Conservation (phyloP, 1,139 yeast genomes). For the Kodamaea arcana region DNA sequence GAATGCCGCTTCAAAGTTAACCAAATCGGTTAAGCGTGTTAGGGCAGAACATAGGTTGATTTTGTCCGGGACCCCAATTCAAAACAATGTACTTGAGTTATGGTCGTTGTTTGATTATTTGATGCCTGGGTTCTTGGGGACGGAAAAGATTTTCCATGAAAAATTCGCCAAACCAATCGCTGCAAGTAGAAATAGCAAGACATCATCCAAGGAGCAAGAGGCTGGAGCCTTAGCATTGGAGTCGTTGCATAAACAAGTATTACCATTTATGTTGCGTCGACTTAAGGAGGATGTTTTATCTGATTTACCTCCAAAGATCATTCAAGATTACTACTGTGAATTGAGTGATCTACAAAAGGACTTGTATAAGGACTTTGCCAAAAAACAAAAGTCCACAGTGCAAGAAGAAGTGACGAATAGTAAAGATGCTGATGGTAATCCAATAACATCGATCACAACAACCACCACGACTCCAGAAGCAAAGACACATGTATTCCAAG, state of each 20-base stretch:
- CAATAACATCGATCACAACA: constrained; percentile 5
- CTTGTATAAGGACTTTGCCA: constrained; percentile 87
- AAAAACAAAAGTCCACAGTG: constrained; percentile 73
- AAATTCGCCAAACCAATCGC: constrained; percentile 97
- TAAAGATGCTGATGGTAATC: constrained; percentile 29
- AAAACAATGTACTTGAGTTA: constrained; percentile 89
- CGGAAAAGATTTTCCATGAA: constrained; percentile 91
- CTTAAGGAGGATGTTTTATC: constrained; percentile 93
- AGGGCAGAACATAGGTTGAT: constrained; percentile 87
- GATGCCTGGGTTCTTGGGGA: constrained; percentile 98
- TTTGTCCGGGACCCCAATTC: constrained; percentile 96
- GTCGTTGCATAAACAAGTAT: constrained; percentile 91
- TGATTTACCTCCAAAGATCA: constrained; percentile 96
- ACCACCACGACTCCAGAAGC: constrained; percentile 37
- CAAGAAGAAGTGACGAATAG: constrained; percentile 53
- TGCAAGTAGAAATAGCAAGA: constrained; percentile 84
- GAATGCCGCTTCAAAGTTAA: constrained; percentile 82
- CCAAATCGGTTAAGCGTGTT: constrained; percentile 80
- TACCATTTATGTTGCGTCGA: constrained; percentile 94
- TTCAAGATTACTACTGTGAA: constrained; percentile 97
- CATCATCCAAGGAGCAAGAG: constrained; percentile 92
- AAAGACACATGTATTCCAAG: constrained; percentile 95
- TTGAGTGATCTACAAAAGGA: constrained; percentile 85
- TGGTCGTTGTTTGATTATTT: constrained; percentile 97
- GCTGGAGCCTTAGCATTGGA: constrained; percentile 95